Conservation (phyloP, 2,329 filamentous ascomycete genomes). For the Trichoderma sp. region DNA sequence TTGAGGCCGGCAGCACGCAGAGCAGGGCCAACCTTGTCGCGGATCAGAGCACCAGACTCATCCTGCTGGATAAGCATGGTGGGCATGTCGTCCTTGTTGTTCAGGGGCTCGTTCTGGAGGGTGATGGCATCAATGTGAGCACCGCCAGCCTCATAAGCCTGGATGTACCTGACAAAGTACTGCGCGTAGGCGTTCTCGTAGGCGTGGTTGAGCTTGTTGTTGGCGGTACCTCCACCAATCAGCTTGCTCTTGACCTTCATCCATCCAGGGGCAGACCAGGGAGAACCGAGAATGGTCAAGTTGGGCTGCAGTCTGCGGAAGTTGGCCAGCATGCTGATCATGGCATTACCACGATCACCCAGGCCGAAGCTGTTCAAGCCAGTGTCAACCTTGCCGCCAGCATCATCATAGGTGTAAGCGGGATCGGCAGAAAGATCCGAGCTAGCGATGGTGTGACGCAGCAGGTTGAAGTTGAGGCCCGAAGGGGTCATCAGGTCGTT, state of each 20-base stretch:
- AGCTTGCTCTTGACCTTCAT: constrained; percentile 40
- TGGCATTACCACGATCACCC: constrained; percentile 38
- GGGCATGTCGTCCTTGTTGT: constrained; percentile 37
- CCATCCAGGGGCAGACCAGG: constrained; percentile 42
- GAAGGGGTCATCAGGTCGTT: constrained; percentile 35
- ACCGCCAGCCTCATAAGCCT: constrained; percentile 37
- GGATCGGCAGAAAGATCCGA: constrained; percentile 41
- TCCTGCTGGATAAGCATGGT: constrained; percentile 40
- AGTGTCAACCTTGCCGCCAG: constrained; percentile 19
- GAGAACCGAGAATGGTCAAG: constrained; percentile 38
- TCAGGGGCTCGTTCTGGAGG: constrained; percentile 44
- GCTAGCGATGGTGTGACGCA: constrained; percentile 41
- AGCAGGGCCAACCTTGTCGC: constrained; percentile 39
- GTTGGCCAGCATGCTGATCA: constrained; percentile 37
- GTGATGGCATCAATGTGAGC: constrained; percentile 41
- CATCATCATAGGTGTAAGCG: constrained; percentile 40
- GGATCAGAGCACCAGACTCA: constrained; percentile 37
- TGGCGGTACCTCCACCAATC: constrained; percentile 31
- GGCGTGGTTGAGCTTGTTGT: constrained; percentile 38
- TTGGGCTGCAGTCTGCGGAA: constrained; percentile 35
- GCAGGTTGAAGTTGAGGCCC: constrained; percentile 38
- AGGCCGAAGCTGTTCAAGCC: constrained; percentile 31
- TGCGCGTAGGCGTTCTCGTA: constrained; percentile 35
- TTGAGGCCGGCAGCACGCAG: constrained; percentile 37
- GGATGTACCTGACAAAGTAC: constrained; percentile 42